Evolutionary conservation across 192 early-diverging fungal genomes (phyloP), one percentile per base, ranked within the genome.

Genomic region (Coemansia umbellata): DNA sequence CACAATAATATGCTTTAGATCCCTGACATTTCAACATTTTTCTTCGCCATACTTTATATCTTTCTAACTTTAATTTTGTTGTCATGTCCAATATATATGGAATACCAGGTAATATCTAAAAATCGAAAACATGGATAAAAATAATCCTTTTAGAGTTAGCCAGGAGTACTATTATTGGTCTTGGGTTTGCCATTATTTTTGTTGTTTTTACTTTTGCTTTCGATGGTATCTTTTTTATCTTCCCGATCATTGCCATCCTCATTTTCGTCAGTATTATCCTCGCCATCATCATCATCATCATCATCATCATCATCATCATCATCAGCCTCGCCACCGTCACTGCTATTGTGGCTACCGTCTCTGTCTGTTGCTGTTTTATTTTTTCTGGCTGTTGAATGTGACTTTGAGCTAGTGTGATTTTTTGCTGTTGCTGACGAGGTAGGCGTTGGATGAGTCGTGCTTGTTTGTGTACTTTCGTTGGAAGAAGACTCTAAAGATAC

Each of bases 311-410:
- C 51, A 13, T 47, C 42, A 3, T 50, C 63, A 8, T 60, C 54
- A 1, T 69, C 58, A 5, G 55, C 48, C 1, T 51, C 45, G 0
- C 53, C 58, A 2, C 53, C 51, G 17, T 60, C 52, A 7, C 55
- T 35, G 11, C 54, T 52, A 24, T 70, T 56, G 17, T 60, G 48
- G 0, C 57, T 43, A 9, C 57, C 60, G 22, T 60, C 47, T 13
- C 32, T 13, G 2, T 42, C 24, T 21, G 41, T 42, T 23, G 21
- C 24, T 5, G 18, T 42, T 22, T 42, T 9, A 21, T 7, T 42
- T 21, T 42, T 42, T 15, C 14, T 14, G 37, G 14, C 24, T 10
- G 21, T 18, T 21, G 41, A 42, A 4, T 9, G 19, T 15, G 41
- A 21, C 24, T 8, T 39, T 5, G 37, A 39, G 9, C n/a, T 2